Percentiles rank a stretch among this genome's conserved stretches.
phyloP scores from a whole-genome alignment of 176 grass and related monocot genomes.

The Pharus latifolius region DNA sequence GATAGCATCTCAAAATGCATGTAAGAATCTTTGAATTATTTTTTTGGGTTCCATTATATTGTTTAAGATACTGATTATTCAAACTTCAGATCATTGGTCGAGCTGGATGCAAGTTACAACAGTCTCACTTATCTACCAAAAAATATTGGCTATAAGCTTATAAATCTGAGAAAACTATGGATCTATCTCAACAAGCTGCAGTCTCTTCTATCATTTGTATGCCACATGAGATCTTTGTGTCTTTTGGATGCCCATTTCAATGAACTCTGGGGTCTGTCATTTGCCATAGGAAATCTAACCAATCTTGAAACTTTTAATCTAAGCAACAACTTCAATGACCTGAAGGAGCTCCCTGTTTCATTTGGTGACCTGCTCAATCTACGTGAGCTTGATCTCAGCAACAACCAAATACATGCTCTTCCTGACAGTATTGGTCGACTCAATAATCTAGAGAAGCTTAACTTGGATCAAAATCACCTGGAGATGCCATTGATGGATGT shows the following conservation, averaged over 20 bases:
- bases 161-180: conserved; percentile 40
- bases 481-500: conserved; percentile 48
- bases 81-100: conserved; percentile 48
- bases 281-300: conserved; percentile 53
- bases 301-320: conserved; percentile 75
- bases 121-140: conserved; percentile 67
- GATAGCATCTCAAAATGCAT: conserved; percentile 90
- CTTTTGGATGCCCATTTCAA: conserved; percentile 85
- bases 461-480: conserved; percentile 75
- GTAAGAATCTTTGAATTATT: conserved; percentile 1
- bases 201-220: conserved; percentile 68
- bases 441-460: conserved; percentile 38
- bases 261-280: conserved; percentile 55
- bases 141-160: conserved; percentile 63
- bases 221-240: conserved; percentile 61
- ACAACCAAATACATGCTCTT: conserved; percentile 75
- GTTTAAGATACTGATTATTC: not conserved
- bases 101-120: conserved; percentile 81
- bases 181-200: conserved; percentile 90
- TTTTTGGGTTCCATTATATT: not conserved
- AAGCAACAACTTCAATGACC: conserved; percentile 85
- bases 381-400: conserved; percentile 84
- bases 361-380: conserved; percentile 58
- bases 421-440: conserved; percentile 65
- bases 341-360: conserved; percentile 49